These are phyloP conservation scores for Cryphonectria nitschkei DNA, from an alignment of 2,329 filamentous ascomycete species.

Conservation along the genomic window DNA sequence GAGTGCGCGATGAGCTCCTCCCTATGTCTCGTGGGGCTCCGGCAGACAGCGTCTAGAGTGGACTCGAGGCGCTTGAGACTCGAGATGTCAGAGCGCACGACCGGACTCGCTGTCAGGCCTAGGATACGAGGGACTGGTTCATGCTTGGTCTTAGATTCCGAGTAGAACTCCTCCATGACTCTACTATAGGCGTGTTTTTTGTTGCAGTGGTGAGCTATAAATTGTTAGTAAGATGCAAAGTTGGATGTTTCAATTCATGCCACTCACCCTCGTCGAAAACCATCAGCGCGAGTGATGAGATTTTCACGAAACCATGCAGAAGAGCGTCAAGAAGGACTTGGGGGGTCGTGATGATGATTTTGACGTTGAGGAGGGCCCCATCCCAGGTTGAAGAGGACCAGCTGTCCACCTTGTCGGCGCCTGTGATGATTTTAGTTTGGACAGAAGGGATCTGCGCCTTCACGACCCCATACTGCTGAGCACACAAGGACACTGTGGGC, in stretches of 20 bases:
- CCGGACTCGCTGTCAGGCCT: constrained; percentile 80
- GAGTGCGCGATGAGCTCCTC: constrained; percentile 71
- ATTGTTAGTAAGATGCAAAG: constrained; percentile 1
- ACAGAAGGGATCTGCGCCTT: constrained; percentile 61
- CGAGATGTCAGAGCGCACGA: constrained; percentile 60
- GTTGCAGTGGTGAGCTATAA: constrained; percentile 73
- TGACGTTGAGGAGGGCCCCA: constrained; percentile 62
- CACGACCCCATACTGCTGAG: constrained; percentile 68
- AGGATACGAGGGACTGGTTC: constrained; percentile 66
- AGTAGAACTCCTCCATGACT: constrained; percentile 77
- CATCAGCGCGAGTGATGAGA: constrained; percentile 67
- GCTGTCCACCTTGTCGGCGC: constrained; percentile 69
- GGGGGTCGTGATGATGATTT: constrained; percentile 78
- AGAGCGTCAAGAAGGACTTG: constrained; percentile 77
- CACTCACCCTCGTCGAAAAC: constrained; percentile 80
- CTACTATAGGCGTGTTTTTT: constrained; percentile 65
- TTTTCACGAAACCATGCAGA: constrained; percentile 71
- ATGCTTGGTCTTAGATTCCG: constrained; percentile 46
- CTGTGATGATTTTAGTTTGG: constrained; percentile 65
- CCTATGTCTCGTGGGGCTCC: constrained; percentile 69
- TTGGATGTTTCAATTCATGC: neutral
- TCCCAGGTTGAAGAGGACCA: constrained; percentile 75
- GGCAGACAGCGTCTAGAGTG: constrained; percentile 71
- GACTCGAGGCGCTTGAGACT: constrained; percentile 66
- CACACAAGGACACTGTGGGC: constrained; percentile 68